phyloP scores from a whole-genome alignment of 108 stramenopile species.

The Skeletonema menzelii region DNA sequence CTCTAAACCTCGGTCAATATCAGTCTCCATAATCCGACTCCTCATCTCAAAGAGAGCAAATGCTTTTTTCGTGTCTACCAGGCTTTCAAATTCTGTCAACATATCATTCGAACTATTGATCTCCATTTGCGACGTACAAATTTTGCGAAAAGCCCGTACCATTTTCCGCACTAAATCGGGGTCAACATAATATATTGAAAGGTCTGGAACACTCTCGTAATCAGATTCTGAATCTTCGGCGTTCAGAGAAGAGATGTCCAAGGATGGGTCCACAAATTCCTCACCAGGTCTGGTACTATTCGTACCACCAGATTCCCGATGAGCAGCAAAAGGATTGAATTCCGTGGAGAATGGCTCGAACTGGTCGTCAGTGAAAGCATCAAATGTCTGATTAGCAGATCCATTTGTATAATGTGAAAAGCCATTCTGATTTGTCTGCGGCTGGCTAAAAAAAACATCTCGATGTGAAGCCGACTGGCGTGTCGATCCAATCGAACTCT shows the following conservation, averaged over 20 bases:
- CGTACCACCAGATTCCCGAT: conserved; percentile 1
- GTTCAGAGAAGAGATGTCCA: conserved; percentile 36
- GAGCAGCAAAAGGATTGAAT: conserved; percentile 29
- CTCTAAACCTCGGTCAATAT: conserved; percentile 85
- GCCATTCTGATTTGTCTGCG: background rate
- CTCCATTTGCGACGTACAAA: conserved; percentile 49
- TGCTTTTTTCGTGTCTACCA: conserved; percentile 78
- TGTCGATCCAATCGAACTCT: conserved; percentile 38
- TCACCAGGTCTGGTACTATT: background rate
- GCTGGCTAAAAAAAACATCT: background rate
- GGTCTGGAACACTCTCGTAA: conserved; percentile 33
- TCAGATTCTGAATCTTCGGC: conserved; percentile 16
- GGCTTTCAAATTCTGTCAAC: conserved; percentile 57
- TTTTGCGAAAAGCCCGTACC: conserved; percentile 73
- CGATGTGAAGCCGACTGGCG: conserved; percentile 24
- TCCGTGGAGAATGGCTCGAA: conserved; percentile 19
- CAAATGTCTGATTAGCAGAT: background rate
- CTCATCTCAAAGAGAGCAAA: conserved; percentile 89
- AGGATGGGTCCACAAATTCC: conserved; percentile 24
- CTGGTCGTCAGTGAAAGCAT: background rate
- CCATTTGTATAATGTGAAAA: background rate
- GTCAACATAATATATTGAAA: conserved; percentile 60
- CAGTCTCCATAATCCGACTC: conserved; percentile 90
- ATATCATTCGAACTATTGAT: conserved; percentile 40
- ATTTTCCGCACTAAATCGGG: conserved; percentile 63